phyloP scores from a whole-genome alignment of 2,329 filamentous ascomycete species.

The Fusarium luffae region DNA sequence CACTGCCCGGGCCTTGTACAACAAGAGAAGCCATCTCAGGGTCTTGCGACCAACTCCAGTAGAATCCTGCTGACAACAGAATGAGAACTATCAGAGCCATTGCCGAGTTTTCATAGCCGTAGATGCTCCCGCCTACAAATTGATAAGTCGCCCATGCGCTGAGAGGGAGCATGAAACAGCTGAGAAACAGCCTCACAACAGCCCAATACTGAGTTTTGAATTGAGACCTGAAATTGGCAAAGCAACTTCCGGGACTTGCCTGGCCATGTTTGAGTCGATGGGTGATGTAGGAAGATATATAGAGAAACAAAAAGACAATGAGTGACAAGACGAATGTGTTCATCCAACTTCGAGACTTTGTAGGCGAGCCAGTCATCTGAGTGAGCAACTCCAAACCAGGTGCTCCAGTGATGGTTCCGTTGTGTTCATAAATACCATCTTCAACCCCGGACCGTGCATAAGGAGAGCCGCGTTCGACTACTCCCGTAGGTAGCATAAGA shows the following conservation, averaged over 20 bases:
- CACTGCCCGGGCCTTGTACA: not conserved
- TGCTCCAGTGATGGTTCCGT: conserved; percentile 67
- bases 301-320: conserved; percentile 67
- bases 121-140: conserved; percentile 51
- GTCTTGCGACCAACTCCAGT: conserved; percentile 41
- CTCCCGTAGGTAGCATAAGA: conserved; percentile 65
- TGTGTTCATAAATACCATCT: conserved; percentile 72
- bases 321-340: conserved; percentile 76
- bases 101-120: conserved; percentile 46
- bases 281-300: conserved; percentile 62
- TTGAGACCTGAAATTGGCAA: conserved; percentile 39
- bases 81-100: conserved; percentile 48
- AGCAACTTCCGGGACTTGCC: accelerated
- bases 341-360: conserved; percentile 72
- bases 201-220: conserved; percentile 57
- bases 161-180: conserved; percentile 79
- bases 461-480: conserved; percentile 31
- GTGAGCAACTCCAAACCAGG: conserved; percentile 72
- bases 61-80: conserved; percentile 40
- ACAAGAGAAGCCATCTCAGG: conserved; percentile 12
- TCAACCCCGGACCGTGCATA: conserved; percentile 47
- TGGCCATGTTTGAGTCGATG: not conserved
- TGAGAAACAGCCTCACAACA: conserved; percentile 75
- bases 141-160: conserved; percentile 79
- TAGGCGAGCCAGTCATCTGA: conserved; percentile 73